These are phyloP conservation scores for Candida ulmi DNA, from an alignment of 805 yeast species.

Conservation along the genomic window DNA sequence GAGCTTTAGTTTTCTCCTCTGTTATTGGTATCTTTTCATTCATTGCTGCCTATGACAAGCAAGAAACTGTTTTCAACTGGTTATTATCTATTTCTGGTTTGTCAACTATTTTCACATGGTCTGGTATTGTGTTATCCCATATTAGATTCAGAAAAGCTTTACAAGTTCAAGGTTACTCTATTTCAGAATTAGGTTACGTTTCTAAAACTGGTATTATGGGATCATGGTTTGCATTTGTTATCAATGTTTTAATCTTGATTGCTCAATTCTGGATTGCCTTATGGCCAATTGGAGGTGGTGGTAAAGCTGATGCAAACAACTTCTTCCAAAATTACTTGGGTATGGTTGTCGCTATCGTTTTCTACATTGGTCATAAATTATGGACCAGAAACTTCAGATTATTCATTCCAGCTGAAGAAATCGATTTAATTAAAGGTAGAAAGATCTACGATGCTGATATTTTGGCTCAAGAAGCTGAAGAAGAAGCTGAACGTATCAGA, in stretches of 20 bases:
- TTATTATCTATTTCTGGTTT: slow-evolving; percentile 56
- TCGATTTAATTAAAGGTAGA: slow-evolving; percentile 43
- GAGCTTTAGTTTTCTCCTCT: slow-evolving; percentile 46
- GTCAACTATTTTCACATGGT: slow-evolving; percentile 60
- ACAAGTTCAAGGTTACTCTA: slow-evolving; percentile 45
- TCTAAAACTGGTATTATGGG: slow-evolving; percentile 50
- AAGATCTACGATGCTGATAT: slow-evolving; percentile 36
- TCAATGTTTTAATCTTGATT: slow-evolving; percentile 44
- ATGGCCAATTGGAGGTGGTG: slow-evolving; percentile 46
- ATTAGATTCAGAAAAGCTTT: slow-evolving; percentile 56
- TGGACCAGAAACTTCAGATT: slow-evolving; percentile 32
- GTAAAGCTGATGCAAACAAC: slow-evolving; percentile 29
- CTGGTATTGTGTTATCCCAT: slow-evolving; percentile 49
- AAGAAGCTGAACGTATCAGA: slow-evolving; percentile 24
- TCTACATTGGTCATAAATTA: slow-evolving; percentile 47
- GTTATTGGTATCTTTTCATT: slow-evolving; percentile 58
- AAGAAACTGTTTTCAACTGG: slow-evolving; percentile 59
- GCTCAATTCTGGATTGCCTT: slow-evolving; percentile 67
- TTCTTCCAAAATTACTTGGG: slow-evolving; percentile 56
- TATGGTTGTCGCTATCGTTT: slow-evolving; percentile 33
- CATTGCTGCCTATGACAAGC: slow-evolving; percentile 57
- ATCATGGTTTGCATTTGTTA: slow-evolving; percentile 42
- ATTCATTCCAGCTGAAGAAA: slow-evolving; percentile 31
- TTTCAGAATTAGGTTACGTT: slow-evolving; percentile 45
- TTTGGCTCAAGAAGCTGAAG: slow-evolving; percentile 34